Evolutionary conservation across 306 rosid genomes (phyloP), one percentile per base, ranked within the genome.

Genomic region (Heteromeles arbutifolia): DNA sequence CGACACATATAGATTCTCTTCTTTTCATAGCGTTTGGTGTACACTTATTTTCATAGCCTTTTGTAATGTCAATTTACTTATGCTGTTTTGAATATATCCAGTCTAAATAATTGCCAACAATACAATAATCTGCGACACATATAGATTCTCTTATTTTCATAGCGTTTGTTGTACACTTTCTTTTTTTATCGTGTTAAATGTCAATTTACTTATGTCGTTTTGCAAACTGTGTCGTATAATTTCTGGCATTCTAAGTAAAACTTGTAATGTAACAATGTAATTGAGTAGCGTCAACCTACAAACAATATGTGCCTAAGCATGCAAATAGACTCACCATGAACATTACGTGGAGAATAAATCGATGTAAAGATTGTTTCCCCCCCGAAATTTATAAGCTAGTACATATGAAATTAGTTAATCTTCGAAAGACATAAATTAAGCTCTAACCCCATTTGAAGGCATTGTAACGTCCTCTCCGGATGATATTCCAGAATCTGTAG

Each of bases 391-490:
- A 72, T 61, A 44, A 72, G 74, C 34, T 50, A 67, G 18, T 65
- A 25, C 11, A 28, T 5, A 19, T 72, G 44, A 68, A n/a, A 79
- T 64, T 48, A 53, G 34, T 13, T 8, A 37, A 66, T 39, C 15
- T 73, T 22, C 43, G 61, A 59, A 62, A 54, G 39, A 64, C 28
- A 44, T 45, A 69, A 71, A 63, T 52, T 65, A 67, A 32, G 26
- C 58, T 11, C 57, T 73, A 11, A 91, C 93, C 91, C 84, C 87
- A 50, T 75, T 71, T 69, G 91, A 78, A 65, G 83, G 79, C 63
- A 57, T 15, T 4, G 28, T 48, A 37, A 25, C 8, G 25, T 78
- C 76, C 69, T 74, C 78, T 50, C 22, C 79, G 28, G 86, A 56
- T 41, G 81, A 77, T 74, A 68, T 53, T 67, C 68, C 78, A 26